A percentile compares a stretch with the other conserved stretches of the same genome.
These are phyloP conservation scores for Cercospora janseana DNA, from an alignment of 2,329 filamentous ascomycete genomes.

Conservation along the genomic window DNA sequence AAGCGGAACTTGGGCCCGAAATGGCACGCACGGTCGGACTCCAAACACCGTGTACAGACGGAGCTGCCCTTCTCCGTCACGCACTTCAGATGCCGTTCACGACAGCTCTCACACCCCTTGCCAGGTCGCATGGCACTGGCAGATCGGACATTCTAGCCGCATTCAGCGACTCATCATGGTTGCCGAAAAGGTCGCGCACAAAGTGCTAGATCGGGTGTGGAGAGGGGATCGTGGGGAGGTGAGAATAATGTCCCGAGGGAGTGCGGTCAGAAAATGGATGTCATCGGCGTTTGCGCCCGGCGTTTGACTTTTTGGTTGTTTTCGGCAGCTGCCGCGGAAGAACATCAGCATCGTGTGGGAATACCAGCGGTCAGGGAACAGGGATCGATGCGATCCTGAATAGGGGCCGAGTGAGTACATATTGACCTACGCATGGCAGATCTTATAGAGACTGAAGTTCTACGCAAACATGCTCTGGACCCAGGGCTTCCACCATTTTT, in stretches of 20 bases:
- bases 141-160: constrained; percentile 19
- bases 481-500: constrained; percentile 55
- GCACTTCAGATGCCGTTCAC: constrained; percentile 30
- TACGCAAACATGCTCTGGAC: constrained; percentile 28
- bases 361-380: no score
- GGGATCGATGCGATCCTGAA: no score
- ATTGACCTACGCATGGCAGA: no score
- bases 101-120: constrained; percentile 28
- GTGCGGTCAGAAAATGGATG: background rate
- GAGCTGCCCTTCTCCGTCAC: constrained; percentile 20
- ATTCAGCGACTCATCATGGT: background rate
- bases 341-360: background rate
- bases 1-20: constrained; percentile 29
- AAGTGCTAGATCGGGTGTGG: background rate
- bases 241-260: background rate
- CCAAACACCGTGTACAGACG: constrained; percentile 25
- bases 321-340: background rate
- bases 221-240: no score
- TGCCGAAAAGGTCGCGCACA: background rate
- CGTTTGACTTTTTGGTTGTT: constrained; percentile 2
- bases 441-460: no score
- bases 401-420: background rate
- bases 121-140: constrained; percentile 24
- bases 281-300: background rate
- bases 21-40: constrained; percentile 22